Base-by-base conservation (phyloP, 768 basidiomycete genomes). In the Collybia sordida region DNA sequence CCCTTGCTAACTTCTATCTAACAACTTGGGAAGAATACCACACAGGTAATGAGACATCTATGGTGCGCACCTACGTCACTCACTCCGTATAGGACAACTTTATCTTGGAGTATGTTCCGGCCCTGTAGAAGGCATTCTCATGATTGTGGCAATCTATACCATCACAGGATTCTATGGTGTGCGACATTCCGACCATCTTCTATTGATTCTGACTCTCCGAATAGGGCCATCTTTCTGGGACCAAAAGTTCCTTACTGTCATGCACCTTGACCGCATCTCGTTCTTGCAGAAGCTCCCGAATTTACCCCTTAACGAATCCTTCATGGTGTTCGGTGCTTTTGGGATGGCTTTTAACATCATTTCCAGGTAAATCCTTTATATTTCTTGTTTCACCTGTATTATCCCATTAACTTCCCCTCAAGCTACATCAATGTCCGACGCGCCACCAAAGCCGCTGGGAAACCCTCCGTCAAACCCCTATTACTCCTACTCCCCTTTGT, bases 71-170 rank as follows among this genome's bases (percentile, higher is more conserved):
- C 9, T 31, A 11, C 14, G 11, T 19, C 34, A 46, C 40, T 17
- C 17, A 45, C 28, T 28, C n/a, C 5, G 34, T 42, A 3, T 51
- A 86, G 91, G 95, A 22, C 85, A 89, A 55, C 74, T 98, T 14
- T 99, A 86, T 73, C 85, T 99, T 15, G 93, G 91, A 7, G 81
- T 87, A 27, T 96, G 96, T 68, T 96, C 93, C 14, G 96, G 97
- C 0, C 96, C 97, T 0, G 90, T 98, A 2, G 97, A 98, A 66
- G 97, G 97, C 6, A 96, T 98, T 56, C 72, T 99, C 28, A 79
- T 98, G 67, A 86, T 98, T 48, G 74, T 86, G 22, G 64, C 58
- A 7, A 85, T 98, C 47, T 98, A 86, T 70, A 56, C 84, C 24
- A 71, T 96, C 45, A 87, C 88, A 11, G 95, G 93, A 0, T 65